Conservation (phyloP, 208 protist genomes). For the Novymonas esmeraldas region DNA sequence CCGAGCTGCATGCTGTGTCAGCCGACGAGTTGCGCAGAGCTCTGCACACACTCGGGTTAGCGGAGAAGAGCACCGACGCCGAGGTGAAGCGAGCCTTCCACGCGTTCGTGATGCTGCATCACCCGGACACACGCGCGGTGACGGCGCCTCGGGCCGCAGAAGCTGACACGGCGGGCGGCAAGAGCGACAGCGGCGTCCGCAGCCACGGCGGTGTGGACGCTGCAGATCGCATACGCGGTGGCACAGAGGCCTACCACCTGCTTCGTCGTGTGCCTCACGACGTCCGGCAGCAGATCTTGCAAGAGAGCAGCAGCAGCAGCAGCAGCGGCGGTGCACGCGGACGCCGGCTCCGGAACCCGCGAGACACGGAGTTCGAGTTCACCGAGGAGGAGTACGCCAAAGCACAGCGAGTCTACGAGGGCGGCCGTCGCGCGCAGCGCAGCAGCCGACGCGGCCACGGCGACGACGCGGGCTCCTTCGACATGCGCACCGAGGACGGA, state of each 20-base stretch:
- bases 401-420: conserved; percentile 50
- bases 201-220: conserved; percentile 3
- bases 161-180: neutral
- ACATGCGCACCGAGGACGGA: conserved; percentile 27
- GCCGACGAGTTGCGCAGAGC: conserved; percentile 44
- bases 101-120: conserved; percentile 47
- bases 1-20: conserved; percentile 11
- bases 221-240: conserved; percentile 18
- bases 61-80: conserved; percentile 46
- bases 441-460: neutral
- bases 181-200: conserved; percentile 1
- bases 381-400: conserved; percentile 44
- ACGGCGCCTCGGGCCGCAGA: neutral
- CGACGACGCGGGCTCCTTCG: conserved; percentile 27
- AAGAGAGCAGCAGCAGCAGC: neutral
- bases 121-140: conserved; percentile 48
- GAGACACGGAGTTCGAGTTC: conserved; percentile 23
- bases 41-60: conserved; percentile 42
- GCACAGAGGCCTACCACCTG: conserved; percentile 70
- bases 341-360: neutral
- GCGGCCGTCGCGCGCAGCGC: conserved; percentile 13
- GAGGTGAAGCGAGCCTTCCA: conserved; percentile 70
- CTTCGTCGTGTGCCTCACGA: conserved; percentile 34
- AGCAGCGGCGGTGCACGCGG: neutral
- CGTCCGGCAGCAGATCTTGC: conserved; percentile 50